Conservation (phyloP, 192 early-diverging fungal species). For the Entomortierella lignicola region DNA sequence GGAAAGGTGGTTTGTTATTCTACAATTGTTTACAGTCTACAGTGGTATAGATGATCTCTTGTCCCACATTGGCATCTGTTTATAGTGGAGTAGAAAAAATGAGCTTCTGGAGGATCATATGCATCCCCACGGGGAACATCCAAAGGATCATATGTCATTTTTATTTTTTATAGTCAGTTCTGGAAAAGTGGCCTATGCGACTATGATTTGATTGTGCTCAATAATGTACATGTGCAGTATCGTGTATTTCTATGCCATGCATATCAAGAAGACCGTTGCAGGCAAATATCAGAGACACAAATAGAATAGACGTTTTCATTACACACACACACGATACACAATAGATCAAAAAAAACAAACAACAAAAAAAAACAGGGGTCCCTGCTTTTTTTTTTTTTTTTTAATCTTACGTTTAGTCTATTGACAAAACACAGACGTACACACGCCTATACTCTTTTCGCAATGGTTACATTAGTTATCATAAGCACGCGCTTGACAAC, state of each 20-base stretch:
- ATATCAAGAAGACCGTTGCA: background rate
- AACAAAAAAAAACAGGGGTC: constrained; percentile 4
- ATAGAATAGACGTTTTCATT: background rate
- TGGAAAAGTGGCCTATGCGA: background rate
- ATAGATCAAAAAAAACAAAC: background rate
- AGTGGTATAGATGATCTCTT: too few relatives aligned
- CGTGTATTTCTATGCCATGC: background rate
- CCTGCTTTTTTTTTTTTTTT: background rate
- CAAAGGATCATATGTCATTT: too few relatives aligned
- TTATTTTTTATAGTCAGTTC: background rate
- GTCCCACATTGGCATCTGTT: too few relatives aligned
- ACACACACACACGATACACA: constrained; percentile 2
- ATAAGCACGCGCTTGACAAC: background rate
- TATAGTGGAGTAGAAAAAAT: too few relatives aligned
- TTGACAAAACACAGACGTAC: too few relatives aligned
- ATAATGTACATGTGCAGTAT: background rate
- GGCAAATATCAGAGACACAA: background rate
- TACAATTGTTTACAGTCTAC: too few relatives aligned
- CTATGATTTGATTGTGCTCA: too few relatives aligned
- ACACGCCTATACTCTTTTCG: too few relatives aligned
- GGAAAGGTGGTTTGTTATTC: background rate
- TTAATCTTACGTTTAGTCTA: too few relatives aligned
- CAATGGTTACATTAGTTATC: background rate
- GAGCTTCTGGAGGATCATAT: background rate
- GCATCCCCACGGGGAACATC: background rate